Base-by-base conservation (phyloP, 192 early-diverging fungal genomes). In the Coemansia sp. region DNA sequence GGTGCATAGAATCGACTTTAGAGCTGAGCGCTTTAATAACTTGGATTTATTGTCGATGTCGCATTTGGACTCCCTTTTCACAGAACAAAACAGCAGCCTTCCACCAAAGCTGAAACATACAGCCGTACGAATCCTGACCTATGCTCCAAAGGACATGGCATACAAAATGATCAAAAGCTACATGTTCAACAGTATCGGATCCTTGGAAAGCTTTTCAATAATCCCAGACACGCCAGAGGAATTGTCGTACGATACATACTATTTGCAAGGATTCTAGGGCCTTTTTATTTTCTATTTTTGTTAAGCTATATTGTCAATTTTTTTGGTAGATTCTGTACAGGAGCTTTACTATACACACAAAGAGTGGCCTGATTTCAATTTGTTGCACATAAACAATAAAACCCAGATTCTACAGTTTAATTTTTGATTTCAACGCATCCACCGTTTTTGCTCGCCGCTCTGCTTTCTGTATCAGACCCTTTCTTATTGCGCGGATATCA, bases 401-500 rank as follows among this genome's bases (percentile, higher is more conserved):
- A 10, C 19, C 0, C 6, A 10, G 51, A 26, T 13, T 22, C 47
- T 26, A 54, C 18, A 54, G 7, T 10, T 32, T 37, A 59, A 41
- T 40, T 16, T 64, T 47, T 15, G 43, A 52, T 32, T 66, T 69
- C 32, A 76, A 61, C 46, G 63, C 46, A 22, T 81, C 79, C 10
- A 82, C 46, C 3, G 36, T 49, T 45, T 60, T 68, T 3, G 74
- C 79, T 21, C 68, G 68, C 40, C 74, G 67, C 59, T 76, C 74
- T 3, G 67, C 74, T 62, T 73, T 76, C 40, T 58, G 61, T 8
- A 67, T 73, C 62, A 82, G 41, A 4, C 79, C 63, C 58, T 72
- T 70, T 8, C 79, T 67, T 45, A 76, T 76, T 3, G 71, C 79
- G 4, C 79, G 67, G 6, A 76, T 21, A 32, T 82, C 74, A 1